Percentiles rank a stretch among this genome's conserved stretches.
These are phyloP conservation scores for Entomortierella beljakovae DNA, from an alignment of 192 early-diverging fungal genomes.

Conservation along the genomic window DNA sequence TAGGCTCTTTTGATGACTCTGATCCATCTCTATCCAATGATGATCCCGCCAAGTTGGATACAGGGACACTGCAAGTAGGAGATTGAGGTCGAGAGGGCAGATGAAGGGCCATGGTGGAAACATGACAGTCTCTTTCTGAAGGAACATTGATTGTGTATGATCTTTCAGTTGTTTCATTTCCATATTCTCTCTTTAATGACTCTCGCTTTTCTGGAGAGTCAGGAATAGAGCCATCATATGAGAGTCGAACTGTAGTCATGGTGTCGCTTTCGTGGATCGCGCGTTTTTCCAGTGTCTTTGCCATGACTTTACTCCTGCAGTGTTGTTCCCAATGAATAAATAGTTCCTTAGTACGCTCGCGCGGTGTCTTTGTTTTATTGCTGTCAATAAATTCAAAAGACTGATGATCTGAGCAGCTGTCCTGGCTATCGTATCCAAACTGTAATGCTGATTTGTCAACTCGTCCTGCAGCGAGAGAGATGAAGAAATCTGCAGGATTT, in stretches of 20 bases:
- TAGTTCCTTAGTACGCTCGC: slow-evolving; percentile 51
- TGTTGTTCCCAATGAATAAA: slow-evolving; percentile 60
- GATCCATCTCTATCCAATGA: not conserved
- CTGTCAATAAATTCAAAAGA: no score
- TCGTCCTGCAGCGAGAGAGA: slow-evolving; percentile 72
- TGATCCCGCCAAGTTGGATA: slow-evolving; percentile 29
- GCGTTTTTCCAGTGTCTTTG: slow-evolving; percentile 26
- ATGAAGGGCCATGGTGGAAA: slow-evolving; percentile 44
- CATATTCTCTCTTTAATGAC: not conserved
- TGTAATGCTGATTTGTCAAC: slow-evolving; percentile 51
- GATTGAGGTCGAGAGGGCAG: slow-evolving; percentile 38
- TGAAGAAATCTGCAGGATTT: slow-evolving; percentile 70
- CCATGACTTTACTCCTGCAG: slow-evolving; percentile 12
- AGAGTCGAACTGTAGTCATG: slow-evolving; percentile 36
- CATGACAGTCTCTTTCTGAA: slow-evolving; percentile 22
- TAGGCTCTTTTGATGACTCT: slow-evolving; percentile 3
- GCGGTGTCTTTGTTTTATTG: slow-evolving; percentile 19
- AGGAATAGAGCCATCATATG: slow-evolving; percentile 22
- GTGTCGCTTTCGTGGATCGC: slow-evolving; percentile 47
- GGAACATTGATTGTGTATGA: not conserved
- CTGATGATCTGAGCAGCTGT: slow-evolving; percentile 45
- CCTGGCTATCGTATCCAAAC: slow-evolving; percentile 5
- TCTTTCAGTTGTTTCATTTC: no score
- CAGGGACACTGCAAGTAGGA: slow-evolving; percentile 25
- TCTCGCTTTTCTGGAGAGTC: slow-evolving; percentile 14